Evolutionary conservation across 2,329 filamentous ascomycete genomes (phyloP), one percentile per base, ranked within the genome.

Genomic region (Lachnellula cervina): DNA sequence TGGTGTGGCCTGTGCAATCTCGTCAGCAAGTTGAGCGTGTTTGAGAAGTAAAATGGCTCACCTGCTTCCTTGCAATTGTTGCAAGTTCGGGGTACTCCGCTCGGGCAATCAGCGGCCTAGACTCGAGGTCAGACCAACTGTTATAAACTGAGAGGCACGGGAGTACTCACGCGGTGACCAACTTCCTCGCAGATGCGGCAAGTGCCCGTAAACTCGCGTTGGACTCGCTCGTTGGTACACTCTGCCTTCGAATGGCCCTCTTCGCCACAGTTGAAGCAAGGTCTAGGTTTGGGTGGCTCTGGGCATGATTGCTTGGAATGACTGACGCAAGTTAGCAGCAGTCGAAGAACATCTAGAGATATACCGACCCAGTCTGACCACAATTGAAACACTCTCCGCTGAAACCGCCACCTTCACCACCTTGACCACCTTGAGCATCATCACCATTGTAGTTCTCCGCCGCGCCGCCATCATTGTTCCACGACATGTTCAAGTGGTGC

Each of bases 181-280:
- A 74, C 68, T 56, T 77, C 64, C 16, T 75, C 71, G 62, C 81
- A 84, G 69, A 80, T 74, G 59, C 80, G 80, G 72, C 86, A 90
- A 9, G 73, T 79, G 3, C 84, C 81, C 48, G 74, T 76, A 67
- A 81, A 81, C 13, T 68, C 66, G n/a, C 65, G 64, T 17, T 55
- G 44, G 56, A 81, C 77, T 25, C 71, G 72, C 16, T 79, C 77
- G 54, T 86, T 83, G 17, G 80, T 64, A 64, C 84, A 87, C 7
- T 87, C 83, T 1, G 76, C 71, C 70, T 84, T 86, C 70, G 75
- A 81, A 74, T 88, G 84, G 14, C 83, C 85, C 51, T 83, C 80
- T 42, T 80, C 70, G 19, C 83, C 83, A 62, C 86, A 88, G 71
- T 88, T 88, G 64, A 53, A 64, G 45, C 62, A 66, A 42, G 54